A percentile compares a stretch with the other conserved stretches of the same genome.
These are phyloP conservation scores for Paramecium caudatum DNA, from an alignment of 73 alveolate genomes.

Conservation along the genomic window DNA sequence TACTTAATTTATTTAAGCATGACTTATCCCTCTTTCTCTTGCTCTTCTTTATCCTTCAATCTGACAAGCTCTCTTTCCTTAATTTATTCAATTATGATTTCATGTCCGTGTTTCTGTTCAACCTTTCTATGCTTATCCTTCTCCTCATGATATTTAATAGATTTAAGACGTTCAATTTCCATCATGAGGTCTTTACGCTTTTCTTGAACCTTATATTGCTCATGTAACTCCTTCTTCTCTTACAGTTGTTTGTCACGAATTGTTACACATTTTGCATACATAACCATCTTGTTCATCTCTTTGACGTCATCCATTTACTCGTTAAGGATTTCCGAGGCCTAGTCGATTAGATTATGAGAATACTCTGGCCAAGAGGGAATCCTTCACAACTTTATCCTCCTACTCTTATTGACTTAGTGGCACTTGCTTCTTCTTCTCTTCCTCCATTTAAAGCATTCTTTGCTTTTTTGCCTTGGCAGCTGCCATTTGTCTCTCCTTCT, in stretches of 20 bases:
- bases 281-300: constrained; percentile 87
- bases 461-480: constrained; percentile 74
- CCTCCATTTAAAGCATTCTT: constrained; percentile 77
- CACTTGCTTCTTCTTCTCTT: constrained; percentile 72
- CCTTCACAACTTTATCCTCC: constrained; percentile 76
- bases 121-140: constrained; percentile 77
- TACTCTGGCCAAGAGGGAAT: constrained; percentile 43
- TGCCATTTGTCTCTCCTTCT: constrained; percentile 74
- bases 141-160: constrained; percentile 83
- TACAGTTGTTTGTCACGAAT: constrained; percentile 84
- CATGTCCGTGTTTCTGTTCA: constrained; percentile 81
- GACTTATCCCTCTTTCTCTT: constrained; percentile 85
- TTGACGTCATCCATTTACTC: constrained; percentile 86
- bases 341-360: neutral
- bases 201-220: constrained; percentile 82
- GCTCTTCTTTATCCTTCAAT: constrained; percentile 84
- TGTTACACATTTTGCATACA: constrained; percentile 87
- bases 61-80: constrained; percentile 89
- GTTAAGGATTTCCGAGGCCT: constrained; percentile 80
- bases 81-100: constrained; percentile 84
- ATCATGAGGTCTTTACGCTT: constrained; percentile 87
- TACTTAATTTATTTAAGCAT: constrained; percentile 84
- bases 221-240: constrained; percentile 84
- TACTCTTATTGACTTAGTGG: constrained; percentile 66
- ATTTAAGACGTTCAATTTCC: constrained; percentile 90